Conservation (phyloP, 768 basidiomycete species). For the Pisolithus microcarpus region DNA sequence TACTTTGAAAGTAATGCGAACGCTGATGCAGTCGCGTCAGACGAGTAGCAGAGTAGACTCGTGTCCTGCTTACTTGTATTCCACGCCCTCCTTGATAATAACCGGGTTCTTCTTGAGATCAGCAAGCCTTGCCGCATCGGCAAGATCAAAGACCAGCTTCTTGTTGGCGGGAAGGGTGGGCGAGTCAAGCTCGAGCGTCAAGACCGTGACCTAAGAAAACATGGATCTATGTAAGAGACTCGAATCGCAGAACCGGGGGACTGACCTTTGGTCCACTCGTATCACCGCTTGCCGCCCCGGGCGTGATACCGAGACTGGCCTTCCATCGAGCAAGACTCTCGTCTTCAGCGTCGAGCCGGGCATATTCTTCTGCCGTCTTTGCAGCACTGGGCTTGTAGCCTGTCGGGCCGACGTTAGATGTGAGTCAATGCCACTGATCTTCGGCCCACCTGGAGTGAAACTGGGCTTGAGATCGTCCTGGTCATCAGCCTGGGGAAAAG, state of each 20-base stretch:
- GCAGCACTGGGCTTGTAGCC: constrained; percentile 69
- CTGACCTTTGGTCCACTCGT: constrained; percentile 61
- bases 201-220: constrained; percentile 34
- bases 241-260: background rate
- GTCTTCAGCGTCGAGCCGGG: constrained; percentile 80
- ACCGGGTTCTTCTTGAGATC: constrained; percentile 74
- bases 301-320: constrained; percentile 79
- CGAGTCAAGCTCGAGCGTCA: constrained; percentile 77
- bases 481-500: constrained; percentile 44
- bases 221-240: constrained; percentile 17
- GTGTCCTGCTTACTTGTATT: constrained; percentile 61
- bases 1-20: constrained; percentile 77
- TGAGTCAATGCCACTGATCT: constrained; percentile 3
- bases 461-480: constrained; percentile 64
- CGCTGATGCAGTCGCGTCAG: constrained; percentile 35
- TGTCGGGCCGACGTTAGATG: constrained; percentile 26
- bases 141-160: constrained; percentile 62
- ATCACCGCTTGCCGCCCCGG: constrained; percentile 34
- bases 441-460: constrained; percentile 53
- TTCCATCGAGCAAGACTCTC: constrained; percentile 96
- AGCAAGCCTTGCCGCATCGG: constrained; percentile 34
- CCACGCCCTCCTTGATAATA: constrained; percentile 74
- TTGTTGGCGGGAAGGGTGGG: constrained; percentile 56
- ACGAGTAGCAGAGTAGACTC: background rate
- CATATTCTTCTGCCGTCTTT: constrained; percentile 76